These are phyloP conservation scores for Paraglomus occultum DNA, from an alignment of 192 early-diverging fungal genomes.

Conservation along the genomic window DNA sequence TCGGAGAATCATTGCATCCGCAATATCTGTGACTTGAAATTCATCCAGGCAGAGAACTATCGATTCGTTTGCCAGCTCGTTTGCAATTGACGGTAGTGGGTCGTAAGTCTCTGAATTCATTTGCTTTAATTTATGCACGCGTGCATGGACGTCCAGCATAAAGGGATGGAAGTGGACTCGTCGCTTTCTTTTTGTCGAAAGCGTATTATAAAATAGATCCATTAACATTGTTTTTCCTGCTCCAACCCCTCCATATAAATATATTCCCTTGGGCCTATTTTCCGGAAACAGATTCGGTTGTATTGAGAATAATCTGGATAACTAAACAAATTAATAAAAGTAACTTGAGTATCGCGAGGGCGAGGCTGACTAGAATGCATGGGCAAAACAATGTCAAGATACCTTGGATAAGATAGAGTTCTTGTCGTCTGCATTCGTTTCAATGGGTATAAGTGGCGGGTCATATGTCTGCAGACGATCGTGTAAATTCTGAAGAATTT, in stretches of 20 bases:
- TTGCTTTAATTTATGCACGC: constrained; percentile 60
- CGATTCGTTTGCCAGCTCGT: constrained; percentile 75
- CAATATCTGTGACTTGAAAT: constrained; percentile 97
- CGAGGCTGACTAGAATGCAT: no score
- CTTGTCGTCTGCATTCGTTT: constrained; percentile 12
- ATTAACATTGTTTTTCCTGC: constrained; percentile 96
- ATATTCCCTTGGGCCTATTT: constrained; percentile 50
- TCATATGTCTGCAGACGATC: constrained; percentile 56
- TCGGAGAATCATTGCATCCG: constrained; percentile 93
- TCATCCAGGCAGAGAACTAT: constrained; percentile 96
- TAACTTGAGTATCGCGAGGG: no score
- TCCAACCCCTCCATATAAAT: constrained; percentile 75
- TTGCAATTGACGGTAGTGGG: constrained; percentile 72
- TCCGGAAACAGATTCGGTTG: constrained; percentile 27
- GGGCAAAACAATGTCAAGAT: no score
- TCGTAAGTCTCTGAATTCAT: constrained; percentile 52
- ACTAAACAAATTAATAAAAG: no score
- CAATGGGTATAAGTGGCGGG: constrained; percentile 39
- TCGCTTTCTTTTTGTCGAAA: constrained; percentile 68
- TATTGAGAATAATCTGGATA: constrained; percentile 33
- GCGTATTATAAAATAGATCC: constrained; percentile 90
- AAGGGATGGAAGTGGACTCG: constrained; percentile 98
- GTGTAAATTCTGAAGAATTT: constrained; percentile 63
- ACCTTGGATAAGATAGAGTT: constrained; percentile 39
- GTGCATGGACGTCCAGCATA: constrained; percentile 90